These are phyloP conservation scores for Xylaria sp. DNA, from an alignment of 2,329 filamentous ascomycete species.

Conservation along the genomic window DNA sequence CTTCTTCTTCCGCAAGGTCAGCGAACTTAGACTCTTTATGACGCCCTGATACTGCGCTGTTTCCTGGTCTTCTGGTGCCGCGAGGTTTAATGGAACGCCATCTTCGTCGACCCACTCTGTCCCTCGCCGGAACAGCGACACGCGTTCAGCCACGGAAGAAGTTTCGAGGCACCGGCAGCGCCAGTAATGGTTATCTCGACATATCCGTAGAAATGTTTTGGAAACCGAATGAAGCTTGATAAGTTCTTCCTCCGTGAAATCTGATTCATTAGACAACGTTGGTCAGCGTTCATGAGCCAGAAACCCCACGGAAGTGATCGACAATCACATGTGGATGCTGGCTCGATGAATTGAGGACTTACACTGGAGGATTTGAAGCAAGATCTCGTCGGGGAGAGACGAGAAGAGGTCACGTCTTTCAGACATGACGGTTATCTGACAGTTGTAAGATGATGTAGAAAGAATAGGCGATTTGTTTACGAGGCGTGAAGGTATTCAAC, in stretches of 20 bases:
- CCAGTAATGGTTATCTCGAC: conserved; percentile 73
- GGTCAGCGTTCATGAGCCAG: background rate
- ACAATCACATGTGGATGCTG: conserved; percentile 1
- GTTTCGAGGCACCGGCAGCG: conserved; percentile 66
- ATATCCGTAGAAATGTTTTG: conserved; percentile 58
- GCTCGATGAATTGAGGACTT: conserved; percentile 30
- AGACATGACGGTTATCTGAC: background rate
- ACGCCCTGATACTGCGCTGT: conserved; percentile 29
- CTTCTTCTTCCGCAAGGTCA: conserved; percentile 27
- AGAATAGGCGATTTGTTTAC: too few species aligned
- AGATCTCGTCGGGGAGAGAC: conserved; percentile 58
- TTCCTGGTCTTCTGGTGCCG: conserved; percentile 20
- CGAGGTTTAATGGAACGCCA: conserved; percentile 20
- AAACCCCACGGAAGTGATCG: background rate
- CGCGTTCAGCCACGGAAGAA: conserved; percentile 56
- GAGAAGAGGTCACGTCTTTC: conserved; percentile 40
- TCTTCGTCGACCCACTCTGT: conserved; percentile 34
- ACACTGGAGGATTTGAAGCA: conserved; percentile 60
- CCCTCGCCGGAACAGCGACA: conserved; percentile 49
- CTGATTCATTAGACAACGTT: conserved; percentile 11
- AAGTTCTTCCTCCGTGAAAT: conserved; percentile 58
- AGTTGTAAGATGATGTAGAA: too few species aligned
- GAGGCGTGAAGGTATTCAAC: too few species aligned
- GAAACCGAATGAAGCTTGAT: conserved; percentile 66
- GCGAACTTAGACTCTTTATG: conserved; percentile 21